Evolutionary conservation across 1,284 basidiomycete species (phyloP).

Genomic region (Spongispora temasekensis): DNA sequence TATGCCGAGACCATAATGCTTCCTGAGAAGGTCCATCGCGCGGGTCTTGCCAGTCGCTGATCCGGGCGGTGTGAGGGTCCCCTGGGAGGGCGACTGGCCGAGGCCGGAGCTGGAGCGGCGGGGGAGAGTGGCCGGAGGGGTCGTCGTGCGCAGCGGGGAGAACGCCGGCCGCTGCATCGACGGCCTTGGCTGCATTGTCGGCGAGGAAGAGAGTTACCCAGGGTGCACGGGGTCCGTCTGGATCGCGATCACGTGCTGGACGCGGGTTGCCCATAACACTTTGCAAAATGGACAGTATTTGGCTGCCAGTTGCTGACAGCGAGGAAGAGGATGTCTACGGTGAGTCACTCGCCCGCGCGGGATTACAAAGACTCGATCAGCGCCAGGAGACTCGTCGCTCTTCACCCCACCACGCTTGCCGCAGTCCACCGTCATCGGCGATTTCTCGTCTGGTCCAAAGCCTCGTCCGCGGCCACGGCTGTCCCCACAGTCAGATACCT

Average conservation of each 20-base stretch:
- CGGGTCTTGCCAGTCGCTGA: constrained; percentile 49
- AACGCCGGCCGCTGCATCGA: constrained; percentile 22
- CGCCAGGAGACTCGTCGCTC: constrained; percentile 22
- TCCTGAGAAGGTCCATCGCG: constrained; percentile 76
- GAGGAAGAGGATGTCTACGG: constrained; percentile 25
- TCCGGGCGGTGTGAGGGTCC: constrained; percentile 21
- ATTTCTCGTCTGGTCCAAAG: constrained; percentile 11
- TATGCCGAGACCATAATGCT: constrained; percentile 80
- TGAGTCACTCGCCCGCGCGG: constrained; percentile 8
- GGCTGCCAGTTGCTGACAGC: constrained; percentile 34
- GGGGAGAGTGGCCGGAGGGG: constrained; percentile 19
- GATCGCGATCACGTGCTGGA: constrained; percentile 29
- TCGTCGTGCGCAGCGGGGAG: constrained; percentile 31
- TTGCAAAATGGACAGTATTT: constrained; percentile 8
- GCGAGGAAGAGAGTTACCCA: constrained; percentile 23
- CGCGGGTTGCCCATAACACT: constrained; percentile 6
- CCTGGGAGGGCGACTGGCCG: constrained; percentile 21
- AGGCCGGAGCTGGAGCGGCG: constrained; percentile 20
- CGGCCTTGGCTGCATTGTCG: constrained; percentile 22
- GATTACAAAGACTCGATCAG: too few relatives aligned
- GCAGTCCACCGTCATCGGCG: constrained; percentile 8
- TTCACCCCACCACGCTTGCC: constrained; percentile 29
- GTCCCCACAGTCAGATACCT: too few relatives aligned
- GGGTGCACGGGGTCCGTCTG: neutral
- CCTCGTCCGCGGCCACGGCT: constrained; percentile 30